phyloP scores from a whole-genome alignment of 2,329 filamentous ascomycete genomes.

The Scopulariopsis brevicaulis region DNA sequence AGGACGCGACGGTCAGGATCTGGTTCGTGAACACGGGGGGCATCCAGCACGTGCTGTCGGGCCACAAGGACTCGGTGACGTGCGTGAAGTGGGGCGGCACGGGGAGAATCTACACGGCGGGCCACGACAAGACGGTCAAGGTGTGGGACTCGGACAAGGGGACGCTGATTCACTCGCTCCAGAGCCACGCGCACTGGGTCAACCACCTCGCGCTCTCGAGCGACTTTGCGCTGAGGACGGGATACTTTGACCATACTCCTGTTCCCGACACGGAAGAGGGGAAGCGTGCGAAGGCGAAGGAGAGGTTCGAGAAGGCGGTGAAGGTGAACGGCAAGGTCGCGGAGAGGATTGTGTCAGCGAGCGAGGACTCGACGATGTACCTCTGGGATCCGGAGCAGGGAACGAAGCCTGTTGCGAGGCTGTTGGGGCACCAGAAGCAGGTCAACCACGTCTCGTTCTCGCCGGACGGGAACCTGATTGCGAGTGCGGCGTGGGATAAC shows the following conservation, averaged over 20 bases:
- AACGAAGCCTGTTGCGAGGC: constrained; percentile 74
- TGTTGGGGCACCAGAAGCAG: constrained; percentile 92
- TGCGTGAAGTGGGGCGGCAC: constrained; percentile 95
- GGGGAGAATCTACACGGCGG: constrained; percentile 70
- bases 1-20: constrained; percentile 78
- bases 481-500: constrained; percentile 87
- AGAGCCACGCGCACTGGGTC: constrained; percentile 83
- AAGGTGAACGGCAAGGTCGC: constrained; percentile 63
- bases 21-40: constrained; percentile 73
- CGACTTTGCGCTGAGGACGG: constrained; percentile 78
- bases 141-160: constrained; percentile 79
- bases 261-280: constrained; percentile 58
- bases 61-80: constrained; percentile 80
- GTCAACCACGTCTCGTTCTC: constrained; percentile 95
- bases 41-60: constrained; percentile 73
- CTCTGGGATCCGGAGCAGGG: constrained; percentile 76
- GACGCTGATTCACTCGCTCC: constrained; percentile 67
- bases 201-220: constrained; percentile 92
- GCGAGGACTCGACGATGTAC: constrained; percentile 93
- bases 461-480: constrained; percentile 77
- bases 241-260: constrained; percentile 71
- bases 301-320: constrained; percentile 78
- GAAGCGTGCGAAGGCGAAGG: constrained; percentile 63
- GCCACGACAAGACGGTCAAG: constrained; percentile 86
- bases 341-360: constrained; percentile 80